Evolutionary conservation across 352 stramenopile genomes (phyloP).

Genomic region (Aphanomyces cochlioides): DNA sequence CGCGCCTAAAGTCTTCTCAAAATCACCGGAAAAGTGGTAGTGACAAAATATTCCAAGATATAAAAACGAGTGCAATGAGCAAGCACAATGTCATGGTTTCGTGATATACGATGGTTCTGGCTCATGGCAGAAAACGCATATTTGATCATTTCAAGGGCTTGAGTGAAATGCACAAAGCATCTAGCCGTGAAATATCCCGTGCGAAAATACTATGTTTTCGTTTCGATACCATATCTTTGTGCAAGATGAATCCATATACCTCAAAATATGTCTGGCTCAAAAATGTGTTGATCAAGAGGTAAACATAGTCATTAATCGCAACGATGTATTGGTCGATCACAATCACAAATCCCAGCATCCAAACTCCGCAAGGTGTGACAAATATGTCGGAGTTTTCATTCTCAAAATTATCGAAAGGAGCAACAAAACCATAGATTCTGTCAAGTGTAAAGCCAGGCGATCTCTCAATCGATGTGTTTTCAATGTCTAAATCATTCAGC

Average conservation of each 20-base stretch:
- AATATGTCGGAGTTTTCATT: background rate
- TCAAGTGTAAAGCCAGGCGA: background rate
- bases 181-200: no score
- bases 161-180: no score
- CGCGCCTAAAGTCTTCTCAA: no score
- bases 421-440: background rate
- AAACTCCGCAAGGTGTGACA: background rate
- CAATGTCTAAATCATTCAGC: background rate
- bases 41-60: no score
- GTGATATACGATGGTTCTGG: no score
- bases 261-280: background rate
- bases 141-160: no score
- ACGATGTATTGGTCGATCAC: background rate
- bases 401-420: background rate
- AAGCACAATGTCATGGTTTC: no score
- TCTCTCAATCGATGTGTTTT: background rate
- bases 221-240: no score
- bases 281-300: background rate
- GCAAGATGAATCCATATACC: background rate
- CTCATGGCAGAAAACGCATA: no score
- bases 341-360: slow-evolving; percentile 8
- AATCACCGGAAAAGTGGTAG: no score
- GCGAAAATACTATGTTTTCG: no score
- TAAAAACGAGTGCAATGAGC: no score
- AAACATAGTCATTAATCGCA: background rate